These are phyloP conservation scores for Pseudogymnoascus sp. DNA, from an alignment of 2,329 filamentous ascomycete species.

Conservation along the genomic window DNA sequence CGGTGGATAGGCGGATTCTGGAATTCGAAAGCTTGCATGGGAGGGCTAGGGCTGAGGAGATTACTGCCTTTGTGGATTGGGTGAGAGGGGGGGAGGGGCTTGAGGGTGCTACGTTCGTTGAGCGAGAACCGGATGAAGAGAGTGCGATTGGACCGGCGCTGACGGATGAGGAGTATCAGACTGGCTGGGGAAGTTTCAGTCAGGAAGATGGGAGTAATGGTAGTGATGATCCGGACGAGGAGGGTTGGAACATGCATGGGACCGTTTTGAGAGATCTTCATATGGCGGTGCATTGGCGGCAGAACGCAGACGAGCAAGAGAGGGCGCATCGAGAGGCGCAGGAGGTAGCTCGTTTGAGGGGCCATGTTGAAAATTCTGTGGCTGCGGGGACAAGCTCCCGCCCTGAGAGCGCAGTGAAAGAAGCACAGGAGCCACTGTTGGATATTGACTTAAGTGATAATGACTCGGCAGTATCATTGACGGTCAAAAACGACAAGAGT, in stretches of 20 bases:
- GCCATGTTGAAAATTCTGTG: not conserved
- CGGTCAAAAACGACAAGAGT: not conserved
- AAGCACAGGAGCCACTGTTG: not conserved
- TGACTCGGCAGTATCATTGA: not conserved
- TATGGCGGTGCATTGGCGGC: conserved; percentile 7
- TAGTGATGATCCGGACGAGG: not conserved
- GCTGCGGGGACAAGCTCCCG: not conserved
- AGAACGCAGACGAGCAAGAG: not conserved
- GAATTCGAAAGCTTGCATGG: not conserved
- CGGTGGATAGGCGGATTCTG: not conserved
- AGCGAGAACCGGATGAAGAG: not conserved
- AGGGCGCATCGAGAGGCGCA: conserved; percentile 1
- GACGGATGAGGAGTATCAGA: not conserved
- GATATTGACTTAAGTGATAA: not conserved
- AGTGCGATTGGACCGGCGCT: not conserved
- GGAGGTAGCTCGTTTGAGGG: not conserved
- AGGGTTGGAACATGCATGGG: not conserved
- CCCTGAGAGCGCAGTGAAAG: not conserved
- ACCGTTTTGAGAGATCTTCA: not conserved
- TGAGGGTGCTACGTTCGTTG: not conserved
- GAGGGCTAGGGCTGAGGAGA: not conserved
- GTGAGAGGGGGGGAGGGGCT: not conserved
- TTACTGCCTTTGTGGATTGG: not conserved
- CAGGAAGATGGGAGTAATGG: not conserved
- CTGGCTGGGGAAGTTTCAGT: not conserved